phyloP scores from a whole-genome alignment of 2,329 filamentous ascomycete genomes.

The Aspergillus calidoustus region DNA sequence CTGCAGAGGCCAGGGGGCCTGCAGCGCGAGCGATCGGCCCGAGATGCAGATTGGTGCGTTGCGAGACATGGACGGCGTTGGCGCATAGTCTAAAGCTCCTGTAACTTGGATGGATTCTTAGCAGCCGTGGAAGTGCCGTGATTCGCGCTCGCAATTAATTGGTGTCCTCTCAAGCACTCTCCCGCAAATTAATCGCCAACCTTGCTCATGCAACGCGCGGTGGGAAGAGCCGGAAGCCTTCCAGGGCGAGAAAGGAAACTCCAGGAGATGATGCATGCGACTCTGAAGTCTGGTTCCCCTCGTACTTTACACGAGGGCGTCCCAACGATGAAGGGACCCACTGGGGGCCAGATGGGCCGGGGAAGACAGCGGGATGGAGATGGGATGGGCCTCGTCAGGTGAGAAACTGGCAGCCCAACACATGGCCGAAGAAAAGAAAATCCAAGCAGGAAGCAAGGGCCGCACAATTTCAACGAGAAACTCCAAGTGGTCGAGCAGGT shows the following conservation, averaged over 20 bases:
- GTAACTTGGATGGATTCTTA: constrained; percentile 9
- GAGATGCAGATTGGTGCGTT: constrained; percentile 22
- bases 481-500: constrained; percentile 12
- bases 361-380: neutral
- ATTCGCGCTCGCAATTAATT: constrained; percentile 4
- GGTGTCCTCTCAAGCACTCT: neutral
- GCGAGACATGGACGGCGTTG: constrained; percentile 6
- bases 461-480: constrained; percentile 4
- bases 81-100: constrained; percentile 16
- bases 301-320: neutral
- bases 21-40: constrained; percentile 22
- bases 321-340: constrained; percentile 1
- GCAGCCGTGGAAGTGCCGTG: constrained; percentile 11
- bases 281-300: neutral
- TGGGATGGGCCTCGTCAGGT: neutral
- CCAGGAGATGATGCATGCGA: neutral
- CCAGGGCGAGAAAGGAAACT: neutral
- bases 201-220: neutral
- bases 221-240: neutral
- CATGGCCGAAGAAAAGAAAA: neutral
- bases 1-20: neutral
- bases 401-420: neutral
- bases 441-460: constrained; percentile 2
- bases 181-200: constrained; percentile 5
- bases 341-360: constrained; percentile 3